Evolutionary conservation across 2,329 filamentous ascomycete species (phyloP).

Genomic region (Fusarium praegraminearum): DNA sequence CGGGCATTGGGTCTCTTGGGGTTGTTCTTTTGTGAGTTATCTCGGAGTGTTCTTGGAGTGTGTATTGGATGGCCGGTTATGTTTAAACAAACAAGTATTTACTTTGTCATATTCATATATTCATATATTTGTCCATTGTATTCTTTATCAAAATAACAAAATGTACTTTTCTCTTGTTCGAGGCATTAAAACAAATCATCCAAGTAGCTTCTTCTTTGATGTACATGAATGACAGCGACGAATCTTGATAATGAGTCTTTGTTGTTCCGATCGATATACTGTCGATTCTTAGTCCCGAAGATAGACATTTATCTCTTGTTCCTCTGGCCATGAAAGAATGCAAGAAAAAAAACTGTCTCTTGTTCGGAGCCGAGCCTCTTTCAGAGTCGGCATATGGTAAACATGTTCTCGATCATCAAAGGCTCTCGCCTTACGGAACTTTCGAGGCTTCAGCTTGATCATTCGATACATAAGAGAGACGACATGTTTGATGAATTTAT

Average conservation of each 20-base stretch:
- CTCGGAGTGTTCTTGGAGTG: not conserved
- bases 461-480: slow-evolving; percentile 2
- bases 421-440: not conserved
- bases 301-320: not conserved
- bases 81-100: not conserved
- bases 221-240: not conserved
- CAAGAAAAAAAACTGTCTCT: not conserved
- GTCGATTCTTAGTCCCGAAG: too few species aligned
- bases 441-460: not conserved
- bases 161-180: not conserved
- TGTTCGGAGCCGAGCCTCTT: not conserved
- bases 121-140: not conserved
- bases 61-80: not conserved
- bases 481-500: not conserved
- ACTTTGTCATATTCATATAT: not conserved
- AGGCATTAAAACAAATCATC: not conserved
- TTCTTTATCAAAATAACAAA: not conserved
- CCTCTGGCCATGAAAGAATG: not conserved
- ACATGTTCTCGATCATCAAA: not conserved
- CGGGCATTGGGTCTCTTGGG: not conserved
- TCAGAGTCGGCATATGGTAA: not conserved
- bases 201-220: not conserved
- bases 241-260: not conserved
- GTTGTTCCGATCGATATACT: not conserved
- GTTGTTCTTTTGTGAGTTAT: not conserved